These are phyloP conservation scores for Cyanodermella asteris DNA, from an alignment of 2,329 filamentous ascomycete species.

Conservation along the genomic window DNA sequence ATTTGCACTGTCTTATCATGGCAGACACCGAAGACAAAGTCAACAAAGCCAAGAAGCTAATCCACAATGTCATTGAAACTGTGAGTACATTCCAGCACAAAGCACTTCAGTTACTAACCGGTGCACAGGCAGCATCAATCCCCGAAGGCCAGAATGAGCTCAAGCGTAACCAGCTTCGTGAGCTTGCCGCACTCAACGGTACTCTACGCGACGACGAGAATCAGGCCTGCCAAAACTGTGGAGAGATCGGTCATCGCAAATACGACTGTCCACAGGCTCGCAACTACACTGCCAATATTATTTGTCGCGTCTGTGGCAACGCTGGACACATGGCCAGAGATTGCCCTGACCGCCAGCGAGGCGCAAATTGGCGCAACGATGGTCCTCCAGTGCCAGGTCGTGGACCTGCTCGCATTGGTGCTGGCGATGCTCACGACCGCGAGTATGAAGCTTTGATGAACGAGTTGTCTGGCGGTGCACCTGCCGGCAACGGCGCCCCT, in stretches of 20 bases:
- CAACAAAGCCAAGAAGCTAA: constrained; percentile 94
- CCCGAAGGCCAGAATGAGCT: constrained; percentile 97
- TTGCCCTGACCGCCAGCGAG: constrained; percentile 83
- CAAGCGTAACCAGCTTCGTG: constrained; percentile 94
- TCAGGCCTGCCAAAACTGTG: constrained; percentile 96
- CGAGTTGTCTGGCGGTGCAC: constrained; percentile 61
- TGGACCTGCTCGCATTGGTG: constrained; percentile 44
- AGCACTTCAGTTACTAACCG: constrained; percentile 11
- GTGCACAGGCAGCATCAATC: constrained; percentile 70
- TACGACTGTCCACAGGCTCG: constrained; percentile 95
- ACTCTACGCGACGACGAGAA: constrained; percentile 98
- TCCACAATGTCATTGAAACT: constrained; percentile 97
- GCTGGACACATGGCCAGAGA: constrained; percentile 96
- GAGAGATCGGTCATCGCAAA: constrained; percentile 95
- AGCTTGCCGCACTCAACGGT: constrained; percentile 94
- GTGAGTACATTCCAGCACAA: constrained; percentile 33
- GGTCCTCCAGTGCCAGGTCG: constrained; percentile 26
- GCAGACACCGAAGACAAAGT: constrained; percentile 98
- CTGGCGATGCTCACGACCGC: constrained; percentile 68
- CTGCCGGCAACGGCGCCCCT: constrained; percentile 36
- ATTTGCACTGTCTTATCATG: constrained; percentile 98
- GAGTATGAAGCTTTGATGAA: constrained; percentile 98
- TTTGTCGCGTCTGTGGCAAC: constrained; percentile 94
- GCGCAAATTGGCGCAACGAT: constrained; percentile 78
- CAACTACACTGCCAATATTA: constrained; percentile 98